Base-by-base conservation (phyloP, 148 eudicot species). In the Beta vulgaris region DNA sequence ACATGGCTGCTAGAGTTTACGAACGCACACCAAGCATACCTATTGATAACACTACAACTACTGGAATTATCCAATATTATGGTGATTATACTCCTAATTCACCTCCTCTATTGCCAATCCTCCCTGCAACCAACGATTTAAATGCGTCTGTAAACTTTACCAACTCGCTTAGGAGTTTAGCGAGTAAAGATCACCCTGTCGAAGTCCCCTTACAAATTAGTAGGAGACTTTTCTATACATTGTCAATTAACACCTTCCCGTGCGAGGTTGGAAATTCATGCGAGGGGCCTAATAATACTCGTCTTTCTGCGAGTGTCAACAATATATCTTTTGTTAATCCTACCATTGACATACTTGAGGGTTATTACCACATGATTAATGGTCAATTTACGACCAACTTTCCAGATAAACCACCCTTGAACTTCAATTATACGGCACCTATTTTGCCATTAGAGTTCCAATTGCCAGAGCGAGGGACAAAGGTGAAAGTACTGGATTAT, bases 1-100 rank as follows among this genome's bases (percentile, higher is more conserved):
- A 80, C 49, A 76, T 80, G 79, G 83, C 79, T 13, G 83, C 76
- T 7, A 42, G 25, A 14, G 83, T 76, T 46, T 76, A 76, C 4
- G 60, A 28, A 44, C 21, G 72, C 25, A 34, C 43, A 32, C 71
- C 46, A 10, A 25, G 19, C 21, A 25, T 54, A 7, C 6, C 18
- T 2, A 42, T 63, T 23, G 80, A 76, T 4, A 80, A 13, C 61
- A 80, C 77, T 36, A 81, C 80, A 9, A 81, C 84, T 7, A 81
- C 84, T 0, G 80, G 62, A 28, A 81, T 77, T 11, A 4, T 81
- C 1, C 58, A 81, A 16, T 81, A 81, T n/a, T 31, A 11, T 18
- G 31, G 32, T 32, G 7, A 21, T 25, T 1, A 25, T 0, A 26
- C 44, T 5, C 46, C 1, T 15, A 26, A 37, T 6, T 28, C 60